Evolutionary conservation across 2,329 filamentous ascomycete genomes (phyloP).

Genomic region (Teratosphaeriaceae sp.): DNA sequence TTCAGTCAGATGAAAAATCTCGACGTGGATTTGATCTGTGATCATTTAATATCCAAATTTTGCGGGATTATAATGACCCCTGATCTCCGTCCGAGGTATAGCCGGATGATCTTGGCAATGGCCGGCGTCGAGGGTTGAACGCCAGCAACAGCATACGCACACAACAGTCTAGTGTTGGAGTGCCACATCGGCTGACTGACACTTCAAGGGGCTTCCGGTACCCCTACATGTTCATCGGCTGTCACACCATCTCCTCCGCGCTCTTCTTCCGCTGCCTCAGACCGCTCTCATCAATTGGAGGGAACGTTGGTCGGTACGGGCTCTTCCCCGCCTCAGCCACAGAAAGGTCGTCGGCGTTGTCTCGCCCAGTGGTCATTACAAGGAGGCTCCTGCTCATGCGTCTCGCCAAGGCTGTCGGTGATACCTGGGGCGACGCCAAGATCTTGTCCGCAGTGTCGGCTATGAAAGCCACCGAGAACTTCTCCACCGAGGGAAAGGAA

Average conservation of each 20-base stretch:
- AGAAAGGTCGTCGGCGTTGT: background rate
- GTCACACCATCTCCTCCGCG: constrained; percentile 8
- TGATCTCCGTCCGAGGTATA: no score
- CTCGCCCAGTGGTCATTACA: background rate
- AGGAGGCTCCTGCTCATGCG: background rate
- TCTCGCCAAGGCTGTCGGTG: background rate
- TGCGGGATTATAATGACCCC: no score
- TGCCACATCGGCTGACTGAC: no score
- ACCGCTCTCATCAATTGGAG: background rate
- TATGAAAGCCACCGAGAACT: background rate
- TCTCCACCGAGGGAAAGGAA: background rate
- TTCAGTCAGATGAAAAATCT: no score
- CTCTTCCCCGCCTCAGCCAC: constrained; percentile 11
- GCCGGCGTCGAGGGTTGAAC: no score
- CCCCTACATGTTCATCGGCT: no score
- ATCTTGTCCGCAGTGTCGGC: background rate
- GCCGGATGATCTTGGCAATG: no score
- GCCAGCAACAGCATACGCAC: no score
- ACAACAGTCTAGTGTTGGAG: no score
- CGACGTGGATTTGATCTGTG: no score
- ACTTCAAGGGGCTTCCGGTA: no score
- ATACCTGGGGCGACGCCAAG: background rate
- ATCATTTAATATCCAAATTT: no score
- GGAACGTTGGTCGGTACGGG: constrained; percentile 7
- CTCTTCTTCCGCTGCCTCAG: constrained; percentile 2